Conservation (phyloP, 352 stramenopile species). For the Globisporangium takayamanum region DNA sequence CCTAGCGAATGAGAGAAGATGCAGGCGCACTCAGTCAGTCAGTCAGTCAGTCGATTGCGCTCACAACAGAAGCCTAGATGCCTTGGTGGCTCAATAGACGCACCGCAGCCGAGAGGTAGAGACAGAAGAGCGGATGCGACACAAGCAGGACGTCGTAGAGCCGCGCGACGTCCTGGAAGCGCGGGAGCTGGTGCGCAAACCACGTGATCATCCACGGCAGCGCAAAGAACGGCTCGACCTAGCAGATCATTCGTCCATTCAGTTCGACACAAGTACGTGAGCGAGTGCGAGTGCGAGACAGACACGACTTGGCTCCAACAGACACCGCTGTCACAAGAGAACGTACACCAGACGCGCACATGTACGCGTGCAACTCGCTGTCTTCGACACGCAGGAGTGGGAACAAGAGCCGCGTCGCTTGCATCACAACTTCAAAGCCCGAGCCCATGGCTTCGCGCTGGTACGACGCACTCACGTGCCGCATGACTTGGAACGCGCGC, state of each 20-base stretch:
- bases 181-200: slow-evolving; percentile 90
- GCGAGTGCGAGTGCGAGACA: not conserved
- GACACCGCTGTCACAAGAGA: not conserved
- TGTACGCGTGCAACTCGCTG: slow-evolving; percentile 47
- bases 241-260: slow-evolving; percentile 7
- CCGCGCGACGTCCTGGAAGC: slow-evolving; percentile 82
- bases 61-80: no score
- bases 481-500: slow-evolving; percentile 52
- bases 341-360: slow-evolving; percentile 54
- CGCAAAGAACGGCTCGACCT: slow-evolving; percentile 93
- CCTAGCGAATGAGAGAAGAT: slow-evolving; percentile 8
- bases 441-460: slow-evolving; percentile 84
- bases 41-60: no score
- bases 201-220: slow-evolving; percentile 93
- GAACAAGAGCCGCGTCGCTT: slow-evolving; percentile 58
- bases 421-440: slow-evolving; percentile 80
- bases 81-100: not conserved
- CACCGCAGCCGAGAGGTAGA: slow-evolving; percentile 88
- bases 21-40: not conserved
- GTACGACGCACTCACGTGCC: slow-evolving; percentile 76
- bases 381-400: slow-evolving; percentile 63
- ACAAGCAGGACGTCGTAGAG: slow-evolving; percentile 93
- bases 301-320: not conserved
- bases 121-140: slow-evolving; percentile 87
- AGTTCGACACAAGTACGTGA: not conserved